phyloP scores from a whole-genome alignment of 306 rosid species.

The Cucurbita maxima region DNA sequence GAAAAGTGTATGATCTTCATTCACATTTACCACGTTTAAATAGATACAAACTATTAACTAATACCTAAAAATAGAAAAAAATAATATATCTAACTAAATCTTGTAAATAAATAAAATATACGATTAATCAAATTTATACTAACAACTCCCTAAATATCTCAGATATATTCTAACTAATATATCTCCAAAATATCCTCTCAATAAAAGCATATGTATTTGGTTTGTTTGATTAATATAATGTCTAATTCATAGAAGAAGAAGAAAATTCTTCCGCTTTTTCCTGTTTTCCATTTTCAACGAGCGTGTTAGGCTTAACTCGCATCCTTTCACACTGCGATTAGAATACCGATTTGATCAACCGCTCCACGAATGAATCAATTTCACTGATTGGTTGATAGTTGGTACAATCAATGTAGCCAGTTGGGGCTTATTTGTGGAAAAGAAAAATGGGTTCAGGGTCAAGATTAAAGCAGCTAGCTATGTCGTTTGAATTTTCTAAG shows the following conservation, averaged over 20 bases:
- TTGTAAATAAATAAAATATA: too few relatives aligned
- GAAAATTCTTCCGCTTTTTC: neutral
- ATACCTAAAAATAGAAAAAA: too few relatives aligned
- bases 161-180: too few relatives aligned
- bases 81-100: too few relatives aligned
- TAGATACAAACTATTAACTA: too few relatives aligned
- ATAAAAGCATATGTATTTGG: too few relatives aligned
- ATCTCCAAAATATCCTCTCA: too few relatives aligned
- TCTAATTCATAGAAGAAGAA: neutral
- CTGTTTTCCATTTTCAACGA: neutral
- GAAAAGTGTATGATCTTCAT: too few relatives aligned
- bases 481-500: neutral
- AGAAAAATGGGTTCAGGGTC: neutral
- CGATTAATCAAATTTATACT: too few relatives aligned
- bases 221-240: neutral
- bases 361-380: neutral
- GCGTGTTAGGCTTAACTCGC: neutral
- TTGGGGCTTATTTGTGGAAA: neutral
- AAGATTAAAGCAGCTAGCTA: neutral
- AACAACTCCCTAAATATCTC: too few relatives aligned
- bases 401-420: neutral
- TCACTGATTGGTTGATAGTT: neutral
- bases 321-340: neutral
- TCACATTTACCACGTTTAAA: too few relatives aligned
- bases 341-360: neutral